Conservation (phyloP, 139 green algal species). For the Coelastrella sp. region DNA sequence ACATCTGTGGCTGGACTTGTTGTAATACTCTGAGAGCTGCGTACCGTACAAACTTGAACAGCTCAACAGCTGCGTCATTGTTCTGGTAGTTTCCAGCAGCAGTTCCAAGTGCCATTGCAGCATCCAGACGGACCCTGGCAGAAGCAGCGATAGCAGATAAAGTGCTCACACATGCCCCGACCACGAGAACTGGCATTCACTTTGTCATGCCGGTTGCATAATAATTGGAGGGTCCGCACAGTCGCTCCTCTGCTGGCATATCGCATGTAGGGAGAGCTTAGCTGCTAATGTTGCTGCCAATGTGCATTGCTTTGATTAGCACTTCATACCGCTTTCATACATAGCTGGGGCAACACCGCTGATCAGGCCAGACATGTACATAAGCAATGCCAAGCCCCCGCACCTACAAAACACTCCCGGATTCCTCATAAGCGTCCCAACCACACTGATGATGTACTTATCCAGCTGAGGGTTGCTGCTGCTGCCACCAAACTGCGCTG, state of each 20-base stretch:
- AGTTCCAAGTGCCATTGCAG: conserved; percentile 66
- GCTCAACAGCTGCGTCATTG: conserved; percentile 22
- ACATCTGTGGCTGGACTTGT: background rate
- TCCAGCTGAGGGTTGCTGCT: background rate
- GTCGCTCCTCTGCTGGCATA: too few species aligned
- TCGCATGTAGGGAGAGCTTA: too few species aligned
- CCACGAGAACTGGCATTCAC: too few species aligned
- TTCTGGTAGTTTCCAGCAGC: conserved; percentile 7
- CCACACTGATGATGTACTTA: conserved; percentile 6
- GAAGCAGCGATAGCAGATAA: background rate
- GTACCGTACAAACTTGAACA: conserved; percentile 30
- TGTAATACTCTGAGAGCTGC: background rate
- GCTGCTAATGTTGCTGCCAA: too few species aligned
- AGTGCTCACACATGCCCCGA: too few species aligned
- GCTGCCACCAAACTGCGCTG: background rate
- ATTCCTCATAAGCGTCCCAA: conserved; percentile 54
- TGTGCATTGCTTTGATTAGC: too few species aligned
- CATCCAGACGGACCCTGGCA: conserved; percentile 67
- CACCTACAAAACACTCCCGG: conserved; percentile 57
- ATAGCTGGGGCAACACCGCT: too few species aligned
- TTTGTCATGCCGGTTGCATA: too few species aligned
- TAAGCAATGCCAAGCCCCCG: background rate
- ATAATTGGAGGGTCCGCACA: too few species aligned
- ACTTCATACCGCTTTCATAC: too few species aligned
- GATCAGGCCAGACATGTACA: too few species aligned